Evolutionary conservation across 2,329 filamentous ascomycete genomes (phyloP).

Genomic region (Leptographium lundbergii): DNA sequence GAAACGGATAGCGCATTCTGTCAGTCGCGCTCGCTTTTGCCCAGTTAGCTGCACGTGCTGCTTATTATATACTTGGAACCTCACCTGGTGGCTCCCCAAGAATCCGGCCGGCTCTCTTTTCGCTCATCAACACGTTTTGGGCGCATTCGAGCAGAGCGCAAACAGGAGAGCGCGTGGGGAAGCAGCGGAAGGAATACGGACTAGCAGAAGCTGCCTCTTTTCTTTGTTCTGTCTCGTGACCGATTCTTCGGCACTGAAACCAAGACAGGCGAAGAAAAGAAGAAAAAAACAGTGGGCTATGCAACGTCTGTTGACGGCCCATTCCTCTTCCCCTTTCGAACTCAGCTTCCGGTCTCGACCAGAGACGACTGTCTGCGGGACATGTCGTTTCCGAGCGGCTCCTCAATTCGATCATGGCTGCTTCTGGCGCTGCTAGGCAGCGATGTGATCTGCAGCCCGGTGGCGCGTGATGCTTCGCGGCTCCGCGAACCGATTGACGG

Average conservation of each 20-base stretch:
- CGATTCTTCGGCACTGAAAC: neutral
- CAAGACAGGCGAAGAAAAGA: neutral
- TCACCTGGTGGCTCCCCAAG: neutral
- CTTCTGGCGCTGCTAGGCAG: constrained; percentile 15
- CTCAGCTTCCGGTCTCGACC: neutral
- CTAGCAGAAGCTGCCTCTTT: neutral
- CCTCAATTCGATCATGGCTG: neutral
- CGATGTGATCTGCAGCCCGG: constrained; percentile 18
- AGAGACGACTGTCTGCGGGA: neutral
- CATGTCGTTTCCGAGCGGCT: neutral
- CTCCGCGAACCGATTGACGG: constrained; percentile 1
- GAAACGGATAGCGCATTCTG: neutral
- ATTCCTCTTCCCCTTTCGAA: neutral
- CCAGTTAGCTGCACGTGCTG: neutral
- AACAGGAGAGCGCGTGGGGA: neutral
- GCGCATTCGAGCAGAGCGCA: neutral
- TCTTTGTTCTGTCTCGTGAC: neutral
- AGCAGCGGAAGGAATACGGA: neutral
- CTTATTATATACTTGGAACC: neutral
- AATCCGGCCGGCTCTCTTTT: neutral
- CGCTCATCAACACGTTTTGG: neutral
- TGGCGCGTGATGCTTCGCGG: constrained; percentile 4
- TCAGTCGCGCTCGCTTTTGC: neutral
- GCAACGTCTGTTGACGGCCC: neutral
- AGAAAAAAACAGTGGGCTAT: neutral